Base-by-base conservation (phyloP, 2,329 filamentous ascomycete species). In the Phyllosticta citriasiana region DNA sequence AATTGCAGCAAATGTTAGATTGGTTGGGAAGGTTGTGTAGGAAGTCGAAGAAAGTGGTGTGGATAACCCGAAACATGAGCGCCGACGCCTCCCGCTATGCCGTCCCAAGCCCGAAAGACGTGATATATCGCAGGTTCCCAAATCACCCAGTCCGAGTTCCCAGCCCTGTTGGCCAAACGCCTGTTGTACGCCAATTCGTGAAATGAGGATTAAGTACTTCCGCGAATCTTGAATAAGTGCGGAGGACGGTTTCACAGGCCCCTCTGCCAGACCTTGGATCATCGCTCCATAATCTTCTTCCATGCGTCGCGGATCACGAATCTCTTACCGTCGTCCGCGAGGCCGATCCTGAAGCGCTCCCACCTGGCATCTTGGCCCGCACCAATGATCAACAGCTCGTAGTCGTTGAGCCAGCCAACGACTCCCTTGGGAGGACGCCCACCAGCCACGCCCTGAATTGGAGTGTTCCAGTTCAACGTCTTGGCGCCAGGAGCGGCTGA, bases 291-390 rank as follows among this genome's bases (percentile, higher is more conserved):
- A 30, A 61, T 57, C 30, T 85, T 81, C 74, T 90, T 93, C 91
- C 91, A 95, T 1, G 88, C 89, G 68, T 92, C 87, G 64, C 88
- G 81, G 30, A 84, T 76, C 64, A 88, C 84, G 57, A 83, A 78
- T 53, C 85, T 80, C 65, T 83, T 84, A 9, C 89, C 88, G 64
- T 88, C 85, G 24, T 86, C 82, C 14, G 82, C 82, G 60, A 87
- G 81, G n/a, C 80, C 80, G 57, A 95, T 78, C 22, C 86, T 78
- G 68, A 96, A 96, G 64, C 88, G 91, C 77, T 97, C 91, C 91
- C 92, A 97, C 57, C 88, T 81, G 16, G 88, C 88, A 70, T 94
- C 89, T 63, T 82, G 81, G 0, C 91, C 91, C 0, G 89, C 88
- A 3, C 91, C 88, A 57, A 96, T 79, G 0, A 96, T 86, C 1